A percentile compares a stretch with the other conserved stretches of the same genome.
phyloP scores from a whole-genome alignment of 345 rosid species.

The Hypericum androsaemum region DNA sequence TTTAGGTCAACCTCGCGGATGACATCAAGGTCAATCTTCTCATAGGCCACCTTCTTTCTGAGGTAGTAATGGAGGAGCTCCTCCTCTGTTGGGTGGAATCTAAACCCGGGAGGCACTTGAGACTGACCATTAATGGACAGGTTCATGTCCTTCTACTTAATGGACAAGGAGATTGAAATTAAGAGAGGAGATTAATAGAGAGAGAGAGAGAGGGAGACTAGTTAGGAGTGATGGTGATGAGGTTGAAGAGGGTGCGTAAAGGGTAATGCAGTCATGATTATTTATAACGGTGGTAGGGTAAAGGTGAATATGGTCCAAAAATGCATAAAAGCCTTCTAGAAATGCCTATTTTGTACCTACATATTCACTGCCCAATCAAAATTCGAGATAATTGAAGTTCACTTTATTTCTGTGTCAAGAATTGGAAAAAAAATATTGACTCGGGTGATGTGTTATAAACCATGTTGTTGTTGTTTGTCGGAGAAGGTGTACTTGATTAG shows the following conservation, averaged over 20 bases:
- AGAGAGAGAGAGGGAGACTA: not conserved
- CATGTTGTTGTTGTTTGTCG: too few relatives aligned
- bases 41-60: constrained; percentile 53
- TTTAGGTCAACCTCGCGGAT: constrained; percentile 78
- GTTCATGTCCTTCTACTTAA: constrained; percentile 24
- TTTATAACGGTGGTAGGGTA: constrained; percentile 69
- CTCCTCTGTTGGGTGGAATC: constrained; percentile 89
- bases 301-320: constrained; percentile 15
- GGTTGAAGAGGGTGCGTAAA: constrained; percentile 26
- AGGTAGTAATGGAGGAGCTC: constrained; percentile 70
- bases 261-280: constrained; percentile 50
- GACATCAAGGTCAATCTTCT: constrained; percentile 66
- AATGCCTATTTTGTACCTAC: constrained; percentile 39
- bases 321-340: constrained; percentile 35
- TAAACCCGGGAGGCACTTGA: constrained; percentile 76
- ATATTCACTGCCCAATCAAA: constrained; percentile 3
- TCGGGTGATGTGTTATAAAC: too few relatives aligned
- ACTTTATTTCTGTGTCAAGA: too few relatives aligned
- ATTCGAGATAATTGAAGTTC: too few relatives aligned
- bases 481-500: too few relatives aligned
- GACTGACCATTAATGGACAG: constrained; percentile 78
- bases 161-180: not conserved
- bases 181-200: not conserved
- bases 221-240: not conserved
- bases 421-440: too few relatives aligned